Evolutionary conservation across 2,329 filamentous ascomycete species (phyloP).

Genomic region (Calonectria fujianensis): DNA sequence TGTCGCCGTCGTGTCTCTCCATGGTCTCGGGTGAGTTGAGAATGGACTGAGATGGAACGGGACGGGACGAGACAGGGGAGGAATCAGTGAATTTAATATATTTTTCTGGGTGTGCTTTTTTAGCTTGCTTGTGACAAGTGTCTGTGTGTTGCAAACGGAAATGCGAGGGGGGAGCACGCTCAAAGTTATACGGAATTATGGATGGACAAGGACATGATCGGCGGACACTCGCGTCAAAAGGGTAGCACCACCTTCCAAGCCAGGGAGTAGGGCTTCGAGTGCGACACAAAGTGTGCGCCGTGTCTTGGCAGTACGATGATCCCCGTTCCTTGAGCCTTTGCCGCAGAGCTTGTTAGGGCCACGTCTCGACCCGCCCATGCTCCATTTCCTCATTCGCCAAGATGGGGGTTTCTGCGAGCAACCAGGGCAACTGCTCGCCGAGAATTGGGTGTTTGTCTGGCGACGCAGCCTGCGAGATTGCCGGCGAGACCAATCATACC

Average conservation of each 20-base stretch:
- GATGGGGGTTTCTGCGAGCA: conserved; percentile 1
- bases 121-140: not conserved
- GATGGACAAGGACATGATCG: conserved; percentile 34
- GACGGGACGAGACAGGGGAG: not conserved
- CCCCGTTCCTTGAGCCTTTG: conserved; percentile 21
- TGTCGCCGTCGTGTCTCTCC: conserved; percentile 46
- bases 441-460: not conserved
- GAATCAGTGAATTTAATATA: not conserved
- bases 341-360: conserved; percentile 17
- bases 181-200: conserved; percentile 33
- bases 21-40: conserved; percentile 42
- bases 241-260: conserved; percentile 43
- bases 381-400: conserved; percentile 23
- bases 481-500: conserved; percentile 48
- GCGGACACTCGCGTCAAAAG: conserved; percentile 25
- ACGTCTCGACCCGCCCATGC: conserved; percentile 23
- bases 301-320: conserved; percentile 17
- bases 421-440: not conserved
- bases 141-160: conserved; percentile 31
- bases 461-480: conserved; percentile 6
- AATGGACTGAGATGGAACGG: not conserved
- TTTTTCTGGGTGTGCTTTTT: not conserved
- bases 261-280: conserved; percentile 31
- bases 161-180: conserved; percentile 21
- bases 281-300: conserved; percentile 18